Evolutionary conservation across 768 basidiomycete genomes (phyloP).

Genomic region (Cyathus striatus): DNA sequence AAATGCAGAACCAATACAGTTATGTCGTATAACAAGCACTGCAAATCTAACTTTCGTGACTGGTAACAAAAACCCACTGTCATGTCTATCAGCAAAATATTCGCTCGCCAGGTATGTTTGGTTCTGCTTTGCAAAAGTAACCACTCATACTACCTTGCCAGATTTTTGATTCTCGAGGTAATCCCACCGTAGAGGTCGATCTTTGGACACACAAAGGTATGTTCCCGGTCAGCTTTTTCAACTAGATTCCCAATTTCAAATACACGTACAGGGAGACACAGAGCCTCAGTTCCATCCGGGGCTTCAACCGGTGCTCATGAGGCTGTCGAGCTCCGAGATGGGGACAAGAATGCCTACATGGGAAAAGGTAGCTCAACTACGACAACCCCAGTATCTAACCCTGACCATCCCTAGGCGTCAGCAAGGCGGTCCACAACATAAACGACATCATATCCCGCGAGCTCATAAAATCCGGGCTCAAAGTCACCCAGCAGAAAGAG

Average conservation of each 20-base stretch:
- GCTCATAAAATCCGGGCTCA: constrained; percentile 78
- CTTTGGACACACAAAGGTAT: constrained; percentile 82
- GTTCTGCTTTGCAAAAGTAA: neutral
- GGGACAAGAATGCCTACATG: constrained; percentile 87
- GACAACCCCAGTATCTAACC: neutral
- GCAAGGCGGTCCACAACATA: constrained; percentile 91
- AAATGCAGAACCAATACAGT: too few species aligned
- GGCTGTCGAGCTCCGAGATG: constrained; percentile 97
- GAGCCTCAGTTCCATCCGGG: constrained; percentile 94
- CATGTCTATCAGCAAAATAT: constrained; percentile 91
- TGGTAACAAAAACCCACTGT: too few species aligned
- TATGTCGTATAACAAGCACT: too few species aligned
- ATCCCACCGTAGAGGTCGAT: constrained; percentile 96
- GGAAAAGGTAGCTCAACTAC: constrained; percentile 71
- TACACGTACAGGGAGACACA: constrained; percentile 85
- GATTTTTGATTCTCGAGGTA: constrained; percentile 99
- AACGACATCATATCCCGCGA: constrained; percentile 87
- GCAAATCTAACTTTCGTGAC: too few species aligned
- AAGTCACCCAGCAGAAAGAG: constrained; percentile 88
- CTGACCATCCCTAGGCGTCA: constrained; percentile 59
- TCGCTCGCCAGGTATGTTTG: constrained; percentile 79
- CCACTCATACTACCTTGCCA: constrained; percentile 23
- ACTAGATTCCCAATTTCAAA: too few species aligned
- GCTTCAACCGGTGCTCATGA: constrained; percentile 98
- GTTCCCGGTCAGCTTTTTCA: constrained; percentile 2